Base-by-base conservation (phyloP, 1,139 yeast species). In the Waltiozyma sp. region DNA sequence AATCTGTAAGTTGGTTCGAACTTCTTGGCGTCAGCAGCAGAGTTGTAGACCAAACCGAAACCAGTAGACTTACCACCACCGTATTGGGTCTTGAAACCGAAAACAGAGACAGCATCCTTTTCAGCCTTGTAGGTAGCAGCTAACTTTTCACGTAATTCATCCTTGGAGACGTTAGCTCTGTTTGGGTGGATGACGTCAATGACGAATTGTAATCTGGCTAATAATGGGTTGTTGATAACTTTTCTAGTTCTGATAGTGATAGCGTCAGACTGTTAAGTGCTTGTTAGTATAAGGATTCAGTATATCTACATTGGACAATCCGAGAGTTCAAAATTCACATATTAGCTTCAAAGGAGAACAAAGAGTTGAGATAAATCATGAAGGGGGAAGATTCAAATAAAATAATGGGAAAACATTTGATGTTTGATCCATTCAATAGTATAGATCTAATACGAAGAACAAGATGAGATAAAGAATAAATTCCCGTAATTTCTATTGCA, bases 11-110 rank as follows among this genome's bases (percentile, higher is more conserved):
- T 69, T 77, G 99, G 98, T 79, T 91, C 99, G 72, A 91, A 91
- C 75, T 80, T 89, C 84, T 89, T 86, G 69, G 95, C 93, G 67
- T 89, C 96, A 64, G 94, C 96, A 65, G 79, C 88, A 63, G 95
- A 86, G 84, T 88, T 93, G 91, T 91, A 91, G 68, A 93, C 84
- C 69, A 91, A 81, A 73, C 98, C 99, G 77, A 91, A 91, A 69
- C 99, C 99, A 60, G 96, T 83, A 59, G 98, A 87, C 77, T 87
- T 91, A 66, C 97, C 96, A 74, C 99, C 99, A 86, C 99, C 99
- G 72, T 79, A 91, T 75, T 87, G 94, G 64, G 98, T 91, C 81
- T 95, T 86, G 95, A 91, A 85, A 69, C 97, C 98, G 69, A 91
- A 91, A 60, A 91, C 98, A 57, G 97, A 89, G 59, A 91, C 95